Percentiles rank a stretch among this genome's conserved stretches.
phyloP scores from a whole-genome alignment of 1,284 basidiomycete species.

The Trametes versicolor region DNA sequence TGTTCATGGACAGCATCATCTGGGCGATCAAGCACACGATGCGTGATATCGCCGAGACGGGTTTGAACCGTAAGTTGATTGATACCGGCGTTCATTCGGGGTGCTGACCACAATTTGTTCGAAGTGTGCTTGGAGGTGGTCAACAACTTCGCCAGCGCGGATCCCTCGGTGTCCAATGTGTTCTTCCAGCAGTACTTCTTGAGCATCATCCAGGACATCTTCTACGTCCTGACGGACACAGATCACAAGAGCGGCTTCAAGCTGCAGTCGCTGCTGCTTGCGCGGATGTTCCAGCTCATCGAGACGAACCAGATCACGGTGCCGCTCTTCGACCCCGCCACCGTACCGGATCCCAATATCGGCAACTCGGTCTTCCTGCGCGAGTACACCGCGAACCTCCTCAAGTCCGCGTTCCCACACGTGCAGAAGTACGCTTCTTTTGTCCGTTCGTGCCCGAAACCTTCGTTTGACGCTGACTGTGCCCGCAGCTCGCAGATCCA shows the following conservation, averaged over 20 bases:
- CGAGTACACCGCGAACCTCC: slow-evolving; percentile 89
- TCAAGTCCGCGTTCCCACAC: slow-evolving; percentile 91
- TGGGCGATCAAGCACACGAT: slow-evolving; percentile 99
- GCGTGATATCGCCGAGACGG: slow-evolving; percentile 98
- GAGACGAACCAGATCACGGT: slow-evolving; percentile 85
- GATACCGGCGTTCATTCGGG: slow-evolving; percentile 13
- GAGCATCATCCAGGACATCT: slow-evolving; percentile 94
- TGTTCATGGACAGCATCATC: slow-evolving; percentile 98
- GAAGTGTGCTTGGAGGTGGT: slow-evolving; percentile 94
- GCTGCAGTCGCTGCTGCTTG: slow-evolving; percentile 89
- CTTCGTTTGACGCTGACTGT: slow-evolving; percentile 8
- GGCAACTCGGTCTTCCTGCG: slow-evolving; percentile 88
- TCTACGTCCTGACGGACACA: slow-evolving; percentile 97
- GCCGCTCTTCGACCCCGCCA: slow-evolving; percentile 87
- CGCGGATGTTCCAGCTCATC: slow-evolving; percentile 94
- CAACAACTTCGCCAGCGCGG: slow-evolving; percentile 93
- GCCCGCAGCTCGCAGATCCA: slow-evolving; percentile 72
- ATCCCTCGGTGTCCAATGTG: slow-evolving; percentile 74
- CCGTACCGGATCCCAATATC: slow-evolving; percentile 78
- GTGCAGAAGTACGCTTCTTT: slow-evolving; percentile 74
- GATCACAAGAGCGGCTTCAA: slow-evolving; percentile 99
- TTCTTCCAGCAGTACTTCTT: slow-evolving; percentile 96
- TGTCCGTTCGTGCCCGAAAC: slow-evolving; percentile 3
- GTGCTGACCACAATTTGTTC: slow-evolving; percentile 28
- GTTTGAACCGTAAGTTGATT: slow-evolving; percentile 78